These are phyloP conservation scores for Escallonia herrerae DNA, from an alignment of 129 eudicot species.

Conservation along the genomic window DNA sequence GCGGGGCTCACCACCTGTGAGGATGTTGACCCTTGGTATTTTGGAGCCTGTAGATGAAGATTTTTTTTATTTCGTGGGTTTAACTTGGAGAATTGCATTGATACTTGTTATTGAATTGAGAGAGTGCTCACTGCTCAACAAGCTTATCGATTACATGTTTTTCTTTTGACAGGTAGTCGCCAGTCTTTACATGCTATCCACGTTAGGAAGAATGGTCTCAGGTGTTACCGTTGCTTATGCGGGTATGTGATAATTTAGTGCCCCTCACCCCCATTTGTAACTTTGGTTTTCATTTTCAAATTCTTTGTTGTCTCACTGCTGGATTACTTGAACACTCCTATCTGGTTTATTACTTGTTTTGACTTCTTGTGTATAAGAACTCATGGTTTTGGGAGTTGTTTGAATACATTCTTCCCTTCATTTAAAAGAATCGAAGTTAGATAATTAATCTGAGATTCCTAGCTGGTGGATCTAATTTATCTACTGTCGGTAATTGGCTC, in stretches of 20 bases:
- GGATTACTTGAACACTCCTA: not conserved
- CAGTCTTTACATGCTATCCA: slow-evolving; percentile 69
- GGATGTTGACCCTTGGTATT: no score
- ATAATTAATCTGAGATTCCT: not conserved
- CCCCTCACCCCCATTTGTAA: not conserved
- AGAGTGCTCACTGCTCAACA: not conserved
- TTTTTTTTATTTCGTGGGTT: no score
- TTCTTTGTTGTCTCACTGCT: not conserved
- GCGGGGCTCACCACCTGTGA: no score
- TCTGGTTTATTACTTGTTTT: not conserved
- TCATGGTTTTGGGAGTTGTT: not conserved
- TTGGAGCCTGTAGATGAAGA: no score
- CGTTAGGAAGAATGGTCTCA: slow-evolving; percentile 74
- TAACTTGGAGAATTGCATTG: not conserved
- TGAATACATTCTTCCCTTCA: not conserved
- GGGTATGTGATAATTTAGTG: slow-evolving; percentile 35
- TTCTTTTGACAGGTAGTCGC: slow-evolving; percentile 51
- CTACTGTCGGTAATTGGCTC: not conserved
- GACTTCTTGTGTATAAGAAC: not conserved
- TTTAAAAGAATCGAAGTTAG: not conserved
- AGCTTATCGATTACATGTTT: not conserved
- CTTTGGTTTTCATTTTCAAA: not conserved
- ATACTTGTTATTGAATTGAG: not conserved
- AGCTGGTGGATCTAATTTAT: not conserved
- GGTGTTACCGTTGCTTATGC: slow-evolving; percentile 89